phyloP scores from a whole-genome alignment of 148 eudicot species.

The Rhododendron henanense region DNA sequence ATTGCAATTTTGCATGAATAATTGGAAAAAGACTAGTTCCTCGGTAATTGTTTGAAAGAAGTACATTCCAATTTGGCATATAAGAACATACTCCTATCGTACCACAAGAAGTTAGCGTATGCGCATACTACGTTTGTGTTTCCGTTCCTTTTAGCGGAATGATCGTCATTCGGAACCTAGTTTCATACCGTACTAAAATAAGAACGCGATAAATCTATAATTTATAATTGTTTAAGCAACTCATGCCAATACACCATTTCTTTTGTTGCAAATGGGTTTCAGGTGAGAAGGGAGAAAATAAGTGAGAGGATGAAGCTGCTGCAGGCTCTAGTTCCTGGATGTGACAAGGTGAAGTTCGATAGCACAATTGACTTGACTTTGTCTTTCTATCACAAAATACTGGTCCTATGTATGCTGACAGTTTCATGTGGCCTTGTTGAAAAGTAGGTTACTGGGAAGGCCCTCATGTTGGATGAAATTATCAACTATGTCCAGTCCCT shows the following conservation, averaged over 20 bases:
- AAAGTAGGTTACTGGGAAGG: constrained; percentile 83
- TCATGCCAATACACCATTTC: neutral
- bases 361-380: constrained; percentile 7
- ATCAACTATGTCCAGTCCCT: constrained; percentile 79
- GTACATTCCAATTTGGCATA: neutral
- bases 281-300: constrained; percentile 87
- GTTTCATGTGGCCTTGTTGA: constrained; percentile 27
- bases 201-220: neutral
- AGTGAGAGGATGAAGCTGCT: constrained; percentile 79
- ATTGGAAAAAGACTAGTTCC: neutral
- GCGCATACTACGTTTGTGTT: neutral
- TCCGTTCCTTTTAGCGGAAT: neutral
- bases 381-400: neutral
- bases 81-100: neutral
- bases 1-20: neutral
- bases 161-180: neutral
- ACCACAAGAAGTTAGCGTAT: neutral
- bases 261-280: constrained; percentile 7
- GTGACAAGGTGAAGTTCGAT: constrained; percentile 63
- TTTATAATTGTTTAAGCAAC: neutral
- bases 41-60: neutral
- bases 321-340: constrained; percentile 85
- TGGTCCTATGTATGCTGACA: neutral
- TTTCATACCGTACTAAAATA: neutral
- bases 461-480: constrained; percentile 89